A percentile compares a stretch with the other conserved stretches of the same genome.
Conservation (phyloP, 225 moss, liverwort and hornwort species). For the Straminergon stramineum region DNA sequence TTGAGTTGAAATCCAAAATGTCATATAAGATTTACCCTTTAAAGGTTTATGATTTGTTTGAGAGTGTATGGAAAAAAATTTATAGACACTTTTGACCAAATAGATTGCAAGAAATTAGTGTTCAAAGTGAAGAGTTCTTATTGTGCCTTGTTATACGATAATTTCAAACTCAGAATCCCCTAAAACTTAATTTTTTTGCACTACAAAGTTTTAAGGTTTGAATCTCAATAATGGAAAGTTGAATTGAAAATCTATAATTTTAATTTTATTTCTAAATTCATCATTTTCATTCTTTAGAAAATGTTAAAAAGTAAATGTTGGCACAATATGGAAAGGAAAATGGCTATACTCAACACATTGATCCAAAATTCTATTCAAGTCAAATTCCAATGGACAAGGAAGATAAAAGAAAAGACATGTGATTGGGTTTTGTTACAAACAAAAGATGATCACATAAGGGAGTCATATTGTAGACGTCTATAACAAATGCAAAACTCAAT, state of each 20-base stretch:
- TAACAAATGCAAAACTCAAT: background rate
- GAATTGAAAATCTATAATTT: background rate
- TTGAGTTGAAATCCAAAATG: background rate
- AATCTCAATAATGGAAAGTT: background rate
- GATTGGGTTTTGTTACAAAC: background rate
- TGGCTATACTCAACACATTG: background rate
- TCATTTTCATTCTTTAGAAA: background rate
- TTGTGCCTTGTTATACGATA: background rate
- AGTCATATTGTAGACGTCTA: rapidly evolving
- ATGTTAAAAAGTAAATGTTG: background rate
- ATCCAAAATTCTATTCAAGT: background rate
- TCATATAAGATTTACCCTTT: background rate
- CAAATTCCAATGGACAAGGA: background rate
- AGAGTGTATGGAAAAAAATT: background rate
- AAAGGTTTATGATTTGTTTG: background rate
- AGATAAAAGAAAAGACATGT: background rate
- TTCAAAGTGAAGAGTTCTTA: background rate
- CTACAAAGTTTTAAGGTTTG: background rate
- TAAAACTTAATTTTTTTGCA: background rate
- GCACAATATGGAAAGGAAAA: background rate
- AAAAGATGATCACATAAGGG: background rate
- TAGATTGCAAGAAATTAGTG: background rate
- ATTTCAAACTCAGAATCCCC: background rate
- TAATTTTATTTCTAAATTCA: background rate
- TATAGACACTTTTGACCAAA: background rate